Evolutionary conservation across 495 filamentous ascomycete genomes (phyloP).

Genomic region (Xylaria scruposa): DNA sequence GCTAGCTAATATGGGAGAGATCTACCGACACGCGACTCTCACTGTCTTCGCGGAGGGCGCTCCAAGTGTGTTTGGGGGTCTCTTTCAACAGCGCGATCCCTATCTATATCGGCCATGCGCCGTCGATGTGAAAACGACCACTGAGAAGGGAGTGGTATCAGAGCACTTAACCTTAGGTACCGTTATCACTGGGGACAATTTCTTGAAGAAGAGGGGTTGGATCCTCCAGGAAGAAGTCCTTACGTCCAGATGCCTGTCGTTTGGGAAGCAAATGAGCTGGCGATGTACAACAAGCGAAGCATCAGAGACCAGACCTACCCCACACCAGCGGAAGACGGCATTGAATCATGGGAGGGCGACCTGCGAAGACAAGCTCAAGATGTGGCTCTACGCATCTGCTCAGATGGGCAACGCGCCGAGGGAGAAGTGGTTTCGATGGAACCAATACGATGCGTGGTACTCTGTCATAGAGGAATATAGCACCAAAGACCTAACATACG

Average conservation of each 20-base stretch:
- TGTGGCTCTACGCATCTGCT: conserved; percentile 25
- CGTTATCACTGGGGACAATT: not conserved
- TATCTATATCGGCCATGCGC: not conserved
- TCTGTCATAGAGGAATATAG: conserved; percentile 26
- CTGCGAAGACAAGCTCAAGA: conserved; percentile 22
- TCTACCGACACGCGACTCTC: conserved; percentile 20
- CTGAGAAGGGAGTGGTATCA: not conserved
- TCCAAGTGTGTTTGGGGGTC: not conserved
- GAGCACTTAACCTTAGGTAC: conserved; percentile 9
- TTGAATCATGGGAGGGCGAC: not conserved
- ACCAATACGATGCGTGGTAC: conserved; percentile 32
- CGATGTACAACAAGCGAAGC: conserved; percentile 16
- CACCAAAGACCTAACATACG: conserved; percentile 6
- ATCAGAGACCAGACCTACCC: conserved; percentile 27
- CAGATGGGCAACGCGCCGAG: not conserved
- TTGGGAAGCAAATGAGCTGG: conserved; percentile 34
- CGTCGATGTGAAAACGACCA: not conserved
- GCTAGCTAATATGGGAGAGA: conserved; percentile 16
- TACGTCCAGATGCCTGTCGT: conserved; percentile 28
- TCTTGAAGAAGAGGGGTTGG: conserved; percentile 31
- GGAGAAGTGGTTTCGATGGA: conserved; percentile 10
- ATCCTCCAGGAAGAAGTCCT: conserved; percentile 36
- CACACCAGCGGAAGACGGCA: not conserved
- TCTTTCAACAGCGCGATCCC: conserved; percentile 1
- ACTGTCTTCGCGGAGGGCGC: conserved; percentile 15